Conservation (phyloP, 2,329 filamentous ascomycete species). For the Aspergillus niger region DNA sequence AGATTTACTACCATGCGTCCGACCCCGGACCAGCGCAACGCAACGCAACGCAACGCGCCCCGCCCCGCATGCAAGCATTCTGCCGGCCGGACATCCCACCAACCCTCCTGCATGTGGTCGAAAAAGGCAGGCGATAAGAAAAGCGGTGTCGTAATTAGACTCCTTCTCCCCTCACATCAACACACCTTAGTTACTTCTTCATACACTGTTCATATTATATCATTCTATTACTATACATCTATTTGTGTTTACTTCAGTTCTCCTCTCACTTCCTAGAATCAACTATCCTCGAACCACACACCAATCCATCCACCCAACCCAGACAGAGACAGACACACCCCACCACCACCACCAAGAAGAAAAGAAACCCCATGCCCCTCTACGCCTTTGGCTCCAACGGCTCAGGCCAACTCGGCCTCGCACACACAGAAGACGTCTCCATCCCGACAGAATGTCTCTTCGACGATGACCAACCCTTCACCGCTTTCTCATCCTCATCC, state of each 20-base stretch:
- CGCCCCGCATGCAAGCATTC: neutral
- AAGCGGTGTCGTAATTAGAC: neutral
- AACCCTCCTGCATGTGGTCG: neutral
- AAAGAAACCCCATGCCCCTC: constrained; percentile 43
- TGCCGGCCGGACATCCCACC: neutral
- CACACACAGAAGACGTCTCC: constrained; percentile 70
- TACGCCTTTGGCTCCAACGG: constrained; percentile 77
- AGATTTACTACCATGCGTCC: too few species aligned
- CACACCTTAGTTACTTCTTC: neutral
- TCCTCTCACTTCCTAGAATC: neutral
- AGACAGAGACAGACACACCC: neutral
- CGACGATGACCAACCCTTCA: constrained; percentile 35
- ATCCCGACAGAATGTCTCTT: constrained; percentile 66
- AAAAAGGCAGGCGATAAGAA: constrained; percentile 7
- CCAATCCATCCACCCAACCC: neutral
- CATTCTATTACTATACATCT: too few species aligned
- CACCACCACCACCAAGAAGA: too few species aligned
- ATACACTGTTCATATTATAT: too few species aligned
- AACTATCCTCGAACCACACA: neutral
- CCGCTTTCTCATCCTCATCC: neutral
- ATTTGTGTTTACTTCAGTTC: neutral
- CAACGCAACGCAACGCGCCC: too few species aligned
- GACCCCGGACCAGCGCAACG: too few species aligned
- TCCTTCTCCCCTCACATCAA: neutral
- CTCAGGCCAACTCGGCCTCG: constrained; percentile 72